Percentiles rank a stretch among this genome's conserved stretches.
These are phyloP conservation scores for Trebouxia sp. DNA, from an alignment of 139 green algal genomes.

Conservation along the genomic window DNA sequence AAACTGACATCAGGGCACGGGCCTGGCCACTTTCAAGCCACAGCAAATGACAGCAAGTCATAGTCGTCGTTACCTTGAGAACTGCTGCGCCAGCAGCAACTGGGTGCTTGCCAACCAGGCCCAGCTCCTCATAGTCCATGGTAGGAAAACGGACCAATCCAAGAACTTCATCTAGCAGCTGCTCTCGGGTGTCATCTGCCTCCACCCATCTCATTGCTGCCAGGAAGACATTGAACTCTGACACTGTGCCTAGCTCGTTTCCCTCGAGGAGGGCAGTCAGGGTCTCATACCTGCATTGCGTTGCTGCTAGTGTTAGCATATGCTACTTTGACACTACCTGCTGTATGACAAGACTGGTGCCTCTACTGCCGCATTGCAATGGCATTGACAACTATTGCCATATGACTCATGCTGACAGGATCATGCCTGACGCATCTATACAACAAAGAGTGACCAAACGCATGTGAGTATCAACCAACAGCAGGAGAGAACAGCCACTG, in stretches of 20 bases:
- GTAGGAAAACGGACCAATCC: slow-evolving; percentile 23
- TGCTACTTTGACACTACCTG: no score
- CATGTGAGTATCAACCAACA: background rate
- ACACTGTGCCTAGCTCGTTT: slow-evolving; percentile 13
- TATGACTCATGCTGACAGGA: no score
- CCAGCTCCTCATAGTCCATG: slow-evolving; percentile 29
- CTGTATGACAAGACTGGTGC: no score
- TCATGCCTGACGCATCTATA: no score
- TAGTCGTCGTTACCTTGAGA: background rate
- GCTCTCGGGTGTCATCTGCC: background rate
- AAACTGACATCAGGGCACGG: no score
- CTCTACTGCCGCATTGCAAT: no score
- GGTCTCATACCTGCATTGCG: slow-evolving; percentile 27
- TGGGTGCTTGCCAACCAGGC: slow-evolving; percentile 19
- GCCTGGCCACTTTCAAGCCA: no score
- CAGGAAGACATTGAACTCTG: slow-evolving; percentile 25
- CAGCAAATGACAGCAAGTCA: no score
- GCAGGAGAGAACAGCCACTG: background rate
- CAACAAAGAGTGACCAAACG: background rate
- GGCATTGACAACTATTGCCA: no score
- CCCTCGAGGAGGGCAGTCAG: slow-evolving; percentile 12
- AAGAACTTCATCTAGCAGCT: background rate
- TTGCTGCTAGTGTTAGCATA: no score
- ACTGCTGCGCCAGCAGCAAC: background rate
- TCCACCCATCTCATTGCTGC: slow-evolving; percentile 14